phyloP scores from a whole-genome alignment of 2,329 filamentous ascomycete genomes.

The Beauveria caledonica region DNA sequence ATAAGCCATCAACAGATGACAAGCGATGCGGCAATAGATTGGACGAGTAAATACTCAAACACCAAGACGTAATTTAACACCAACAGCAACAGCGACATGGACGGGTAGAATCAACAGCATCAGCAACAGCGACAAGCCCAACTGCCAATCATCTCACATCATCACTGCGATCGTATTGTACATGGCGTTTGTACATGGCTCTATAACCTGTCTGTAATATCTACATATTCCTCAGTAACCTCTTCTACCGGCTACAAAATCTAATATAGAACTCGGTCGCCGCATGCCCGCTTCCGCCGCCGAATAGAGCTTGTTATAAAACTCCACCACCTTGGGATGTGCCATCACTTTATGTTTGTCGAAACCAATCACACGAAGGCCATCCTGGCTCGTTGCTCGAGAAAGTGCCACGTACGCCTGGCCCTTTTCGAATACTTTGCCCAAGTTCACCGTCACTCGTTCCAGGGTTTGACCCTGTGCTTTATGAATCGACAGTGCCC shows the following conservation, averaged over 20 bases:
- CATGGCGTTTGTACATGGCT: neutral
- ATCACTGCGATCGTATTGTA: no score
- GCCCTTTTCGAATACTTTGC: conserved; percentile 90
- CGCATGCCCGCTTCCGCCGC: conserved; percentile 47
- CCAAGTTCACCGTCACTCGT: conserved; percentile 87
- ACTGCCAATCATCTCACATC: no score
- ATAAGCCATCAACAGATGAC: neutral
- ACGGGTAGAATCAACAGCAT: no score
- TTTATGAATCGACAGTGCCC: conserved; percentile 97
- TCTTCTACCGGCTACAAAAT: conserved; percentile 31
- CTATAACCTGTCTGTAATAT: neutral
- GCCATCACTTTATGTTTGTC: conserved; percentile 90
- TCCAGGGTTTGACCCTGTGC: conserved; percentile 92
- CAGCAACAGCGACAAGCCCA: no score
- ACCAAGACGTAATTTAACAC: no score
- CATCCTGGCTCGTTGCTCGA: conserved; percentile 79
- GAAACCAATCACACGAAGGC: conserved; percentile 81
- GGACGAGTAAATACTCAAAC: no score
- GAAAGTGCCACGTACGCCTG: conserved; percentile 96
- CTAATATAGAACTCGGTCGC: conserved; percentile 27
- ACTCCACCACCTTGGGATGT: conserved; percentile 74
- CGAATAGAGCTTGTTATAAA: conserved; percentile 75
- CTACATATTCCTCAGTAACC: conserved; percentile 13
- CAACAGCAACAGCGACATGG: no score
- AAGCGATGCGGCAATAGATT: no score